These are phyloP conservation scores for Obba rivulosa DNA, from an alignment of 768 basidiomycete species.

Conservation along the genomic window DNA sequence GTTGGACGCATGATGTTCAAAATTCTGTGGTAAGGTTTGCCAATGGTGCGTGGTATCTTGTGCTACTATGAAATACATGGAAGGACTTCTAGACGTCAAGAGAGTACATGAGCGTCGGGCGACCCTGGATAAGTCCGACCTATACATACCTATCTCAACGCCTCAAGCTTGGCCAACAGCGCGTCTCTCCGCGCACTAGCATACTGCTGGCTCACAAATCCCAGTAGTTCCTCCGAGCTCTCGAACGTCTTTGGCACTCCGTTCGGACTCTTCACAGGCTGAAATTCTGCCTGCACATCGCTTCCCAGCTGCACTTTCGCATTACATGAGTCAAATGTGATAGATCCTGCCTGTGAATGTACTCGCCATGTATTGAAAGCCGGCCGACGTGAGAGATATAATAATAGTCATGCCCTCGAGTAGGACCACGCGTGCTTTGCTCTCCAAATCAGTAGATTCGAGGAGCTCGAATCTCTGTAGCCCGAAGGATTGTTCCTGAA, in stretches of 20 bases:
- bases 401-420: constrained; percentile 48
- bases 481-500: constrained; percentile 56
- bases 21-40: too few species aligned
- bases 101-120: too few species aligned
- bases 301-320: constrained; percentile 18
- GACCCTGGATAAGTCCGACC: too few species aligned
- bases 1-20: neutral
- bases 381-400: constrained; percentile 45
- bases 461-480: constrained; percentile 41
- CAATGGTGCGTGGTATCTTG: too few species aligned
- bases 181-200: constrained; percentile 38
- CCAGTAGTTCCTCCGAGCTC: constrained; percentile 54
- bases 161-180: constrained; percentile 44
- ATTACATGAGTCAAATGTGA: constrained; percentile 2
- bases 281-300: neutral
- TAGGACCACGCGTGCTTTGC: constrained; percentile 47
- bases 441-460: constrained; percentile 36
- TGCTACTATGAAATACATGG: too few species aligned
- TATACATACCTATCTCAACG: constrained; percentile 21
- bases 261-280: constrained; percentile 6
- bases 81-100: too few species aligned
- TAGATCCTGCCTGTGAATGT: constrained; percentile 14
- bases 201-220: constrained; percentile 51
- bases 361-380: constrained; percentile 38
- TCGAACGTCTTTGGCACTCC: constrained; percentile 35